Conservation (phyloP, 176 grass and related monocot species). For the Lolium rigidum region DNA sequence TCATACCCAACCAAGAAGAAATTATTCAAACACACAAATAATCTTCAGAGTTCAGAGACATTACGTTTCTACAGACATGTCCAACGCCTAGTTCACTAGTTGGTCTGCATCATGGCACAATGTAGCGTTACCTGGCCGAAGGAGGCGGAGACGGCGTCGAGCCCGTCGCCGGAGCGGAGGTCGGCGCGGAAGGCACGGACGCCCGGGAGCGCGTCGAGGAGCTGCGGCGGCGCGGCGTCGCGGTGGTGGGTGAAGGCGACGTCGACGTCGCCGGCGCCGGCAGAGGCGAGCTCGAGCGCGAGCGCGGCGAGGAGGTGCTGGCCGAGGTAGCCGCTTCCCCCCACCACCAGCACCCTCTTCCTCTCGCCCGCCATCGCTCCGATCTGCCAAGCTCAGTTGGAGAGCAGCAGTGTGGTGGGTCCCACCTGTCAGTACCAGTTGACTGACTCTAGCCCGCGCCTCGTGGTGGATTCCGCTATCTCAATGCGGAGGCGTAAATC, state of each 20-base stretch:
- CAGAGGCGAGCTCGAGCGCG: background rate
- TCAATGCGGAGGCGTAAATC: background rate
- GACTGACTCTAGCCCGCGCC: background rate
- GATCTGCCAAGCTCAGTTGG: background rate
- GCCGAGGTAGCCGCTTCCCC: conserved; percentile 85
- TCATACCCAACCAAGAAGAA: background rate
- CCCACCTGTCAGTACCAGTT: background rate
- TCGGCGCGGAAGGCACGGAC: conserved; percentile 68
- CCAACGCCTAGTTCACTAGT: background rate
- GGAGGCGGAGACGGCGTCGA: conserved; percentile 50
- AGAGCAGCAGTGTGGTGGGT: background rate
- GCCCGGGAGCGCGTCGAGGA: conserved; percentile 65
- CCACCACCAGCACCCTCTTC: conserved; percentile 77
- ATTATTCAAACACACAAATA: background rate
- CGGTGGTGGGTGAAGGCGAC: conserved; percentile 88
- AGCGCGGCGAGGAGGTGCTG: conserved; percentile 85
- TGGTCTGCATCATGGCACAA: background rate
- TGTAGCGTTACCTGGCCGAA: conserved; percentile 66
- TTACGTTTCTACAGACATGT: background rate
- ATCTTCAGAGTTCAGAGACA: too few relatives aligned
- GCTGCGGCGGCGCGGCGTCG: conserved; percentile 53
- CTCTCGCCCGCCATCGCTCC: conserved; percentile 20
- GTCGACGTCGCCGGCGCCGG: conserved; percentile 9
- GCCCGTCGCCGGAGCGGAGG: conserved; percentile 65
- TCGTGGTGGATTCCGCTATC: background rate